Evolutionary conservation across 208 protist species (phyloP).

Genomic region (Trypanosoma boissoni): DNA sequence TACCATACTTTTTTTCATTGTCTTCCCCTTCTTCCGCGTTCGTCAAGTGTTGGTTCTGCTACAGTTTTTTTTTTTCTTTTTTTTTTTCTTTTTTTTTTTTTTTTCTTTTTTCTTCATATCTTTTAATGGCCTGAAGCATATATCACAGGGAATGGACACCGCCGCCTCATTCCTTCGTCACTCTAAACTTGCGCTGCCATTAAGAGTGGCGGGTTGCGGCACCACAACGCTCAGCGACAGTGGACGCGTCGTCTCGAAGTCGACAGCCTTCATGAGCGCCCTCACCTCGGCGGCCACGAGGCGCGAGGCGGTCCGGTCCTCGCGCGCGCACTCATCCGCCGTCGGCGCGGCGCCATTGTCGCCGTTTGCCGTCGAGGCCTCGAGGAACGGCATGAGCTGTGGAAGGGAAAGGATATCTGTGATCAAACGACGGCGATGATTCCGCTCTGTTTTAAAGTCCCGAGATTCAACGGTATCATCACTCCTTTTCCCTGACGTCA

Average conservation of each 20-base stretch:
- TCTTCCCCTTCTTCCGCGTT: conserved; percentile 7
- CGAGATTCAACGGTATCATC: too few species aligned
- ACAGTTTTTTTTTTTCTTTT: too few species aligned
- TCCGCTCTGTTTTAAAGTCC: background rate
- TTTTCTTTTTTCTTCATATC: background rate
- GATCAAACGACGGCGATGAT: background rate
- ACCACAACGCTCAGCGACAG: conserved; percentile 12
- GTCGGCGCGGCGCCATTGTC: too few species aligned
- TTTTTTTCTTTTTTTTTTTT: too few species aligned
- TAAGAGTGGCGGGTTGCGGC: too few species aligned
- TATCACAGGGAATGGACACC: too few species aligned
- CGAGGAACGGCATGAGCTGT: background rate
- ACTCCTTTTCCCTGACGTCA: background rate
- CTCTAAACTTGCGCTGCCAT: too few species aligned
- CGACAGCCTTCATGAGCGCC: conserved; percentile 17
- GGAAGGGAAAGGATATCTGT: background rate
- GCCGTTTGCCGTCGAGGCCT: background rate
- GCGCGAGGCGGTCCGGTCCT: background rate
- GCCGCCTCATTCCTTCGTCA: too few species aligned
- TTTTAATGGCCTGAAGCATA: too few species aligned
- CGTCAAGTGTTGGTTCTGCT: too few species aligned
- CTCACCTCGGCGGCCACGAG: conserved; percentile 7
- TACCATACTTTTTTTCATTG: background rate
- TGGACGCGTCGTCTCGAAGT: conserved; percentile 26
- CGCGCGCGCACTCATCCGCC: too few species aligned